Percentiles rank a stretch among this genome's conserved stretches.
phyloP scores from a whole-genome alignment of 2,329 filamentous ascomycete species.

The Arthrinium phaeospermum region DNA sequence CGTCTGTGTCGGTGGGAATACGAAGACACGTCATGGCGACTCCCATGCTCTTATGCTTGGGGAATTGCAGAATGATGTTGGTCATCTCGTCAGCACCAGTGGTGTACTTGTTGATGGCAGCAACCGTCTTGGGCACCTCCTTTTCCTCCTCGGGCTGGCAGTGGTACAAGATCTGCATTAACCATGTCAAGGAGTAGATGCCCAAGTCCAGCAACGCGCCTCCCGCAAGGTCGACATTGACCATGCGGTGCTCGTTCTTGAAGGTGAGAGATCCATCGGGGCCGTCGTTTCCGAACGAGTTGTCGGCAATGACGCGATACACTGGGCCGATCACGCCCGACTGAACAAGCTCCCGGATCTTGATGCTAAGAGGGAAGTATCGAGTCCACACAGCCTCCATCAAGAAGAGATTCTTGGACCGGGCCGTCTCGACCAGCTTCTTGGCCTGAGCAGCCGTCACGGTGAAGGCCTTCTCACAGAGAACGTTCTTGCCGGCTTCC shows the following conservation, averaged over 20 bases:
- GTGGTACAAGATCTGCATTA: constrained; percentile 88
- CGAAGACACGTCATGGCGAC: constrained; percentile 72
- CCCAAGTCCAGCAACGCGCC: constrained; percentile 85
- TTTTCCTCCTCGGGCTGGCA: constrained; percentile 72
- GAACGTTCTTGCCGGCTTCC: constrained; percentile 82
- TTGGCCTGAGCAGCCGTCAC: constrained; percentile 80
- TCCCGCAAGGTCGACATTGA: constrained; percentile 82
- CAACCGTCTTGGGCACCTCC: constrained; percentile 70
- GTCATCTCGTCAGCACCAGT: constrained; percentile 81
- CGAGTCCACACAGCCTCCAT: constrained; percentile 93
- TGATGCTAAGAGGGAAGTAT: constrained; percentile 83
- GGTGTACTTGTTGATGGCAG: constrained; percentile 73
- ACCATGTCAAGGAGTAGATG: constrained; percentile 88
- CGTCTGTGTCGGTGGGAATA: constrained; percentile 66
- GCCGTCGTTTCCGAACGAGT: constrained; percentile 64
- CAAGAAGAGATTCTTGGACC: constrained; percentile 74
- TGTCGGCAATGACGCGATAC: constrained; percentile 64
- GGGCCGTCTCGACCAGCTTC: constrained; percentile 74
- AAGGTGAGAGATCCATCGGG: constrained; percentile 63
- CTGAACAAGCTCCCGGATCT: constrained; percentile 69
- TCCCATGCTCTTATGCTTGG: constrained; percentile 70
- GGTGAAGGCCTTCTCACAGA: constrained; percentile 91
- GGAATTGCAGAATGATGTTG: constrained; percentile 79
- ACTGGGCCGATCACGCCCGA: constrained; percentile 64
- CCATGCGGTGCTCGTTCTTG: constrained; percentile 72